A percentile compares a stretch with the other conserved stretches of the same genome.
Evolutionary conservation across 78 protist genomes (phyloP).

Genomic region (Dictyostelium discoideum): DNA sequence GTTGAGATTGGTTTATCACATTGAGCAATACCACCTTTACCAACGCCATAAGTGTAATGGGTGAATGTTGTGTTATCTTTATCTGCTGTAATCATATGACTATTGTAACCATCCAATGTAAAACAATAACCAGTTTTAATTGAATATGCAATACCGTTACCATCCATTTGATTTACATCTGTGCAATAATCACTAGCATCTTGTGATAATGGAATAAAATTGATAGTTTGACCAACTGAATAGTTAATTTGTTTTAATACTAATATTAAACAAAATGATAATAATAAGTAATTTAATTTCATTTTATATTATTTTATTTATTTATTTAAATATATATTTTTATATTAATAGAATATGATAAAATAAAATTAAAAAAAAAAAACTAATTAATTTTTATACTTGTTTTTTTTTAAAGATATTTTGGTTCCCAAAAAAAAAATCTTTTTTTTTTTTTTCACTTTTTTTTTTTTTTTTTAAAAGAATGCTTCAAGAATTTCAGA

Average conservation of each 20-base stretch:
- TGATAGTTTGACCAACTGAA: not conserved
- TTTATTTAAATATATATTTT: no score
- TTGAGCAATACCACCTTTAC: not conserved
- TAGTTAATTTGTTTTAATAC: not conserved
- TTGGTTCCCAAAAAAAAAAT: not conserved
- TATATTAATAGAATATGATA: not conserved
- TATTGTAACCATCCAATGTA: not conserved
- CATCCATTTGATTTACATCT: not conserved
- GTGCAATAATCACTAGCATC: not conserved
- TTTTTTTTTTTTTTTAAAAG: not conserved
- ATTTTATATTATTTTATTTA: not conserved
- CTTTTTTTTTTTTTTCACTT: no score
- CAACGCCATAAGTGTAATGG: not conserved
- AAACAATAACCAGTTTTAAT: not conserved
- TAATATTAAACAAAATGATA: not conserved
- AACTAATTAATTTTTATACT: no score
- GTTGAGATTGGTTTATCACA: not conserved
- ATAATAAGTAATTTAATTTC: not conserved
- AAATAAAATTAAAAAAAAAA: not conserved
- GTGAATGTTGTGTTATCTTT: not conserved
- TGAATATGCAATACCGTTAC: not conserved
- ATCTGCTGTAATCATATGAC: not conserved
- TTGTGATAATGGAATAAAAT: not conserved
- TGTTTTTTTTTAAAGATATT: no score
- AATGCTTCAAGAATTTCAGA: not conserved